Conservation (phyloP, 1,284 basidiomycete species). For the Fistulinella staudtii region DNA sequence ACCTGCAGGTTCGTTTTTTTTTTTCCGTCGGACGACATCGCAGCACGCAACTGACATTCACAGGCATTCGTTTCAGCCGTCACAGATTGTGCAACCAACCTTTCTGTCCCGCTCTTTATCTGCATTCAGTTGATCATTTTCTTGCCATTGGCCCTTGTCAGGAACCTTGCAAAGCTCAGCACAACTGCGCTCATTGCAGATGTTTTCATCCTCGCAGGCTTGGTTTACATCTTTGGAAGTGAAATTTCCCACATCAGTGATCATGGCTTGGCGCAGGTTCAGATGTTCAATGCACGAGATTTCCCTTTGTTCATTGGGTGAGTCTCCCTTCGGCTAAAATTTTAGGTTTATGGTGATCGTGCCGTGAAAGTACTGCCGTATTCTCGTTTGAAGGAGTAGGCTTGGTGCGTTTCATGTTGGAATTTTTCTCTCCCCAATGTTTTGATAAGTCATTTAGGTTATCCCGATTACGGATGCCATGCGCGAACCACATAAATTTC, state of each 20-base stretch:
- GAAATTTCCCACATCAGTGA: conserved; percentile 67
- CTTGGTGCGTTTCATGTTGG: conserved; percentile 52
- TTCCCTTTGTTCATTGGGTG: conserved; percentile 93
- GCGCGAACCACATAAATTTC: conserved; percentile 93
- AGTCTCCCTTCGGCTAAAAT: conserved; percentile 25
- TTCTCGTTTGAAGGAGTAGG: conserved; percentile 99
- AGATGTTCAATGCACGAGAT: conserved; percentile 83
- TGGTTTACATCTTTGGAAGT: conserved; percentile 82
- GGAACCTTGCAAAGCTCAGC: conserved; percentile 90
- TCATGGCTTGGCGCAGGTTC: conserved; percentile 77
- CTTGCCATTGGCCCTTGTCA: conserved; percentile 80
- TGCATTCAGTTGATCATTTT: conserved; percentile 83
- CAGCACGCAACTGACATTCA: conserved; percentile 4
- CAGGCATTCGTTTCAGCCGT: conserved; percentile 83
- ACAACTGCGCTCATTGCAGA: conserved; percentile 92
- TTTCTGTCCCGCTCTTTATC: conserved; percentile 81
- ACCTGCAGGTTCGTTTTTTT: conserved; percentile 55
- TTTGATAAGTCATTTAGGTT: conserved; percentile 42
- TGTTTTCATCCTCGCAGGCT: conserved; percentile 89
- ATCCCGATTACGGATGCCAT: conserved; percentile 98
- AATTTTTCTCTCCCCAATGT: background rate
- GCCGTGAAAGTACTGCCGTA: conserved; percentile 76
- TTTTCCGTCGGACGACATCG: background rate
- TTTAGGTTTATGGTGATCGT: conserved; percentile 1
- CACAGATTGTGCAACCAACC: conserved; percentile 69